Conservation (phyloP, 2,329 filamentous ascomycete species). For the Alternaria brassicae region DNA sequence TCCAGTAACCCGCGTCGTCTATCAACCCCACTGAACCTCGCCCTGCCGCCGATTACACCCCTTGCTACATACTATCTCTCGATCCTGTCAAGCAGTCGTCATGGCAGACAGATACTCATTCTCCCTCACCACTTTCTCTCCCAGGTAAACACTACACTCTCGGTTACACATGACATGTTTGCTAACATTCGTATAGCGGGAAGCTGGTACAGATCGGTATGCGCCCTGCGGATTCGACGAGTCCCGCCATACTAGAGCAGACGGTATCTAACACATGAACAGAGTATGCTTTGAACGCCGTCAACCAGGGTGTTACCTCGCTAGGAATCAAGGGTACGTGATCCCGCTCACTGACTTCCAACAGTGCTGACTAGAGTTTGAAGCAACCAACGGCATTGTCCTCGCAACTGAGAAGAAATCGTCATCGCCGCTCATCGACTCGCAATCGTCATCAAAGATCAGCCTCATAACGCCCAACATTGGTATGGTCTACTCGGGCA, state of each 20-base stretch:
- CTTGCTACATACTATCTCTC: background rate
- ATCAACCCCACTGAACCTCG: conserved; percentile 19
- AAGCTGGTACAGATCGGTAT: conserved; percentile 98
- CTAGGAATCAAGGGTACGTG: conserved; percentile 92
- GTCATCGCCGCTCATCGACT: conserved; percentile 94
- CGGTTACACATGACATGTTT: conserved; percentile 37
- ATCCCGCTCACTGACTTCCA: background rate
- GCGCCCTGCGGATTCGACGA: conserved; percentile 17
- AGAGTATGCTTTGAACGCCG: conserved; percentile 99
- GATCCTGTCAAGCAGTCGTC: conserved; percentile 27
- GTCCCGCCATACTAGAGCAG: background rate
- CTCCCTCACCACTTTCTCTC: conserved; percentile 98
- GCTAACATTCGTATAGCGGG: conserved; percentile 71
- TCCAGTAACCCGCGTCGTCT: conserved; percentile 24
- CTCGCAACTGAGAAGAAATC: conserved; percentile 99
- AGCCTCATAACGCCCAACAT: conserved; percentile 98
- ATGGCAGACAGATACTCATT: conserved; percentile 99
- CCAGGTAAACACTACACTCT: conserved; percentile 72
- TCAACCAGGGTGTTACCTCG: conserved; percentile 98
- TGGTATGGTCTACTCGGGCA: conserved; percentile 99
- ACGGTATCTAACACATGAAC: conserved; percentile 26
- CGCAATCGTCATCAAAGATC: conserved; percentile 94
- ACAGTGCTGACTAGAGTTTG: conserved; percentile 10
- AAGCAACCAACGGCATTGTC: conserved; percentile 98
- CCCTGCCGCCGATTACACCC: conserved; percentile 5